Evolutionary conservation across 2,329 filamentous ascomycete species (phyloP), one percentile per base, ranked within the genome.

Genomic region (Dactylellina drechsleri): DNA sequence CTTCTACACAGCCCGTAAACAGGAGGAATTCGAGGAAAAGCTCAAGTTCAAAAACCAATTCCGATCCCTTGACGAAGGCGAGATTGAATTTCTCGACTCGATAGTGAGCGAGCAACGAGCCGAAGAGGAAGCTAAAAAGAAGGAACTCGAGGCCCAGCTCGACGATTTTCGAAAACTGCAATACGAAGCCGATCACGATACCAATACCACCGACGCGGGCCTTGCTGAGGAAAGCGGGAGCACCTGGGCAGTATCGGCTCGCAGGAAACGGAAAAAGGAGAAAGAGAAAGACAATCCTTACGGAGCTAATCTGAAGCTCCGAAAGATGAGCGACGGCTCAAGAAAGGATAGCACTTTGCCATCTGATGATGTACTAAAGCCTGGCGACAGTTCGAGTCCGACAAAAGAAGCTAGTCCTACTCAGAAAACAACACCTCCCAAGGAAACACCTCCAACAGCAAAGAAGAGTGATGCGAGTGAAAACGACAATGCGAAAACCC

Each of bases 1-100:
- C 26, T 54, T 31, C 31, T 50, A 10, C 50, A 77, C 68, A 90
- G 91, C 89, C 77, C 90, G 91, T 70, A 94, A 93, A 82, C 90
- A 94, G 83, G 91, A 91, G 18, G 91, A 89, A 7, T 92, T 93
- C 81, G 91, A 93, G 81, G 91, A 94, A 81, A 85, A 89, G 77
- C 86, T 86, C 77, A 86, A 86, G 77, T 84, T 94, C 61, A 87
- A 88, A 79, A 91, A 94, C 79, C 92, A 94, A 83, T 93, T 93
- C 81, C 87, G 89, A 45, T 85, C 90, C 2, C 85, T 95, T 31
- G 90, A 94, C 80, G 90, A 92, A 73, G 91, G 93, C 80, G 92
- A 94, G 83, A 85, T 91, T 59, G 91, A 90, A 18, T 94, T 92
- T 77, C 82, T 95, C 23, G 88, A 90, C 54, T 86, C 86, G 53